Evolutionary conservation across 805 yeast genomes (phyloP).

Genomic region (Kodamaea restingae): DNA sequence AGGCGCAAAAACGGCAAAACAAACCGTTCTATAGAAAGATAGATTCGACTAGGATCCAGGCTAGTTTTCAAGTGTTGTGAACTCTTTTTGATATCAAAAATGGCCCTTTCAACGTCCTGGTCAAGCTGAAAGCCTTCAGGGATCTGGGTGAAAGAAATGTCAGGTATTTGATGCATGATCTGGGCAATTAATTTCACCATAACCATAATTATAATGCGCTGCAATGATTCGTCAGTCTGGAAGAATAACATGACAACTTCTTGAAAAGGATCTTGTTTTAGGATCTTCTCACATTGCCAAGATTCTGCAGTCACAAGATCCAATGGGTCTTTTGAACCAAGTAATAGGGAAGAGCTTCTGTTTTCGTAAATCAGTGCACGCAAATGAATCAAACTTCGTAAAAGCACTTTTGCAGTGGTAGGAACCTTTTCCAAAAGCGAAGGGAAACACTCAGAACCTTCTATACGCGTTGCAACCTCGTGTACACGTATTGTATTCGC

Average conservation of each 20-base stretch:
- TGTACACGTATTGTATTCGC: slow-evolving; percentile 53
- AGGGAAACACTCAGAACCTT: slow-evolving; percentile 25
- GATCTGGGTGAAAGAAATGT: neutral
- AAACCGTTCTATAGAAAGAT: slow-evolving; percentile 17
- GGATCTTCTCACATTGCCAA: slow-evolving; percentile 19
- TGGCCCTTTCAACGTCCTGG: slow-evolving; percentile 17
- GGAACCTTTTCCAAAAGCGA: slow-evolving; percentile 26
- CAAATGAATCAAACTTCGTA: slow-evolving; percentile 43
- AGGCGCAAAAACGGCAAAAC: slow-evolving; percentile 35
- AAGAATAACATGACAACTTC: slow-evolving; percentile 39
- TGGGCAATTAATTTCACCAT: slow-evolving; percentile 20
- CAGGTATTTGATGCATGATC: neutral
- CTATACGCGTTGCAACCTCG: slow-evolving; percentile 57
- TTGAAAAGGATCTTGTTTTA: slow-evolving; percentile 26
- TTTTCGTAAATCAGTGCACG: slow-evolving; percentile 21
- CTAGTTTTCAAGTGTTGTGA: neutral
- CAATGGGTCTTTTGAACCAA: slow-evolving; percentile 11
- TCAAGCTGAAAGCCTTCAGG: slow-evolving; percentile 23
- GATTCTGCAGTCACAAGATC: slow-evolving; percentile 18
- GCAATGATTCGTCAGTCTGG: slow-evolving; percentile 44
- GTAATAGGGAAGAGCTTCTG: slow-evolving; percentile 10
- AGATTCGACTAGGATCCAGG: neutral
- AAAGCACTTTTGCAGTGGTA: slow-evolving; percentile 25
- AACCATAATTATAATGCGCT: slow-evolving; percentile 30
- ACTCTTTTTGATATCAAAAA: neutral